Percentiles rank a stretch among this genome's conserved stretches.
Evolutionary conservation across 108 stramenopile genomes (phyloP).

Genomic region (Seminavis robusta): DNA sequence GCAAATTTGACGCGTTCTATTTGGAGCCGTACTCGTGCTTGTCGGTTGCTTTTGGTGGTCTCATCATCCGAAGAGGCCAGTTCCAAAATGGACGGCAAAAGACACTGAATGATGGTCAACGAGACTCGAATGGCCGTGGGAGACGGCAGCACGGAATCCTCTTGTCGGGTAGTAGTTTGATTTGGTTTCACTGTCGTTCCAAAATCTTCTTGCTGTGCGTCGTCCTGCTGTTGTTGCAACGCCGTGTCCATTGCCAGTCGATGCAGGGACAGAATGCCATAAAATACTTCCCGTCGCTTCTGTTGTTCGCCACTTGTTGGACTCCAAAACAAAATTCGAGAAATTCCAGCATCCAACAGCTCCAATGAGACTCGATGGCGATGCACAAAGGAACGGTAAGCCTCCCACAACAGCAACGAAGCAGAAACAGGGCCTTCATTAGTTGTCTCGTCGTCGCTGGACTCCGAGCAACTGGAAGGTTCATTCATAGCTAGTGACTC

Average conservation of each 20-base stretch:
- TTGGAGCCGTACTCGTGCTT: slow-evolving; percentile 3
- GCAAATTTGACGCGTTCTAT: slow-evolving; percentile 10
- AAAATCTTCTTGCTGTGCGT: neutral
- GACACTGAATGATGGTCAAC: slow-evolving; percentile 22
- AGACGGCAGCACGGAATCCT: no score
- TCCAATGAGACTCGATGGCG: no score
- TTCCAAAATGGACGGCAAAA: slow-evolving; percentile 32
- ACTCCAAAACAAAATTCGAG: no score
- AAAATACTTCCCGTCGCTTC: slow-evolving; percentile 36
- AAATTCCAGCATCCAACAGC: no score
- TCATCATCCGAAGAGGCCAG: neutral
- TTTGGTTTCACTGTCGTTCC: slow-evolving; percentile 5
- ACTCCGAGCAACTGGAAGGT: no score
- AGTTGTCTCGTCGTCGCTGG: no score
- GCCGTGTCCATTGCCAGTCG: slow-evolving; percentile 27
- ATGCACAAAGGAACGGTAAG: no score
- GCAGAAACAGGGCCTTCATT: no score
- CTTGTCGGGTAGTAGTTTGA: no score
- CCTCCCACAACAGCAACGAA: no score
- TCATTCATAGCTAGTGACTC: no score
- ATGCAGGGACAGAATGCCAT: slow-evolving; percentile 38
- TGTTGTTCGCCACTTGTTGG: no score
- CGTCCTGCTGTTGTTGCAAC: neutral
- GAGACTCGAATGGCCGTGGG: slow-evolving; percentile 17
- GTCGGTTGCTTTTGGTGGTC: neutral